A percentile compares a stretch with the other conserved stretches of the same genome.
Conservation (phyloP, 352 stramenopile species). For the Globisporangium splendens region DNA sequence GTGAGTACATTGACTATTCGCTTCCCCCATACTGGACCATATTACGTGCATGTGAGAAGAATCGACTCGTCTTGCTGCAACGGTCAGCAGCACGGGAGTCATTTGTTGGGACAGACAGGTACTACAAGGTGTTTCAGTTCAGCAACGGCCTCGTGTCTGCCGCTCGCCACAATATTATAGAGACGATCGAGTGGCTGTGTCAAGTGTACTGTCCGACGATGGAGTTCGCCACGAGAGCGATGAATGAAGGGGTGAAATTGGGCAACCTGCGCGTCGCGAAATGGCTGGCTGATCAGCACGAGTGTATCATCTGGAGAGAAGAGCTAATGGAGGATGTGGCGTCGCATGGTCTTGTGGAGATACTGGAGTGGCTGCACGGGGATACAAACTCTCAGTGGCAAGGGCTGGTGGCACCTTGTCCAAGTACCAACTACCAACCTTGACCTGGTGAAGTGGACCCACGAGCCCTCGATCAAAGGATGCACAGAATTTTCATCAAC, state of each 20-base stretch:
- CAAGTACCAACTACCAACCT: too few species aligned
- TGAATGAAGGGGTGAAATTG: not conserved
- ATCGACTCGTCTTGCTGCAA: not conserved
- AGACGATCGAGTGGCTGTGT: not conserved
- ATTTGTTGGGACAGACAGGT: not conserved
- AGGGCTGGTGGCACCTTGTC: too few species aligned
- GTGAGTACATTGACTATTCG: not conserved
- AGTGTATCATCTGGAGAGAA: not conserved
- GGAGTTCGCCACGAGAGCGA: not conserved
- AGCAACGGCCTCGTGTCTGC: not conserved
- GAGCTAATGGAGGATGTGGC: not conserved
- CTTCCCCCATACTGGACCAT: not conserved
- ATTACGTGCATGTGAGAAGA: not conserved
- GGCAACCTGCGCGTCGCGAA: not conserved
- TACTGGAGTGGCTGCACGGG: not conserved
- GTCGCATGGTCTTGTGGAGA: not conserved
- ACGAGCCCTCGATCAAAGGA: too few species aligned
- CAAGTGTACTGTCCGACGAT: not conserved
- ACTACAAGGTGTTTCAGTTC: slow-evolving; percentile 5
- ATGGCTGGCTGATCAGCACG: not conserved
- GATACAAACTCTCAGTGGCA: too few species aligned
- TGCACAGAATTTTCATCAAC: too few species aligned
- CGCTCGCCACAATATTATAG: not conserved
- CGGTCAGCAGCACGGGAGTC: not conserved
- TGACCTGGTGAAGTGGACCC: too few species aligned